Evolutionary conservation across 768 basidiomycete species (phyloP).

Genomic region (Russula compacta): DNA sequence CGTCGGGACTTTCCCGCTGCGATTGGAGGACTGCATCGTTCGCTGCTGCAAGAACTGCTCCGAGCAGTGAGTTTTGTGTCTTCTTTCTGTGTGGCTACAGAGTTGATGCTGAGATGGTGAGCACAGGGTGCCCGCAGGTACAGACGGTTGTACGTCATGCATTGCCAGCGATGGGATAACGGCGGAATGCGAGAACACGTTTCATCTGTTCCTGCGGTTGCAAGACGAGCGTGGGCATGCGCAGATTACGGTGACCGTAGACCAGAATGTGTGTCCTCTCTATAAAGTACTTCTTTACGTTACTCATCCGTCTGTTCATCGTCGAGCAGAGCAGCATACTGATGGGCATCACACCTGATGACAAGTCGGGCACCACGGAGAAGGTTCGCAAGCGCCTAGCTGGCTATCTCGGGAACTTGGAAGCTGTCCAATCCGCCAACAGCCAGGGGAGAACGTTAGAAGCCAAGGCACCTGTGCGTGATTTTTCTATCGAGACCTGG

Average conservation of each 20-base stretch:
- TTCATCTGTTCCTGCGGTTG: slow-evolving; percentile 13
- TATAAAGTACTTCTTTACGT: neutral
- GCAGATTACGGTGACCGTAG: slow-evolving; percentile 12
- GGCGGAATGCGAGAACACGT: slow-evolving; percentile 1
- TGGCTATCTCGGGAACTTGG: slow-evolving; percentile 16
- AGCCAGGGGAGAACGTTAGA: slow-evolving; percentile 1
- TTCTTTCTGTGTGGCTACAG: neutral
- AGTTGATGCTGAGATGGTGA: neutral
- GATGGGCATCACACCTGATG: slow-evolving; percentile 6
- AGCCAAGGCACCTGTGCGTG: neutral
- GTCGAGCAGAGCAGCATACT: slow-evolving; percentile 10
- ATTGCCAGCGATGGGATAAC: neutral
- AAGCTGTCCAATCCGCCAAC: slow-evolving; percentile 8
- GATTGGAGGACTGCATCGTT: slow-evolving; percentile 11
- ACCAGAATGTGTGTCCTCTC: slow-evolving; percentile 12
- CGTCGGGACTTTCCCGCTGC: slow-evolving; percentile 13
- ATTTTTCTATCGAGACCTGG: slow-evolving; percentile 18
- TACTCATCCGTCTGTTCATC: neutral
- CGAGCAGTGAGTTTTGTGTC: neutral
- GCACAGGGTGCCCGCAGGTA: slow-evolving; percentile 3
- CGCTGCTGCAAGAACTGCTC: slow-evolving; percentile 11
- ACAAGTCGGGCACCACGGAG: neutral
- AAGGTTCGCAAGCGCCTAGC: slow-evolving; percentile 10
- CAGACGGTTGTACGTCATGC: slow-evolving; percentile 1
- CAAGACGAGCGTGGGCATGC: slow-evolving; percentile 11